phyloP scores from a whole-genome alignment of 352 stramenopile species.

The Phytophthora constricta region DNA sequence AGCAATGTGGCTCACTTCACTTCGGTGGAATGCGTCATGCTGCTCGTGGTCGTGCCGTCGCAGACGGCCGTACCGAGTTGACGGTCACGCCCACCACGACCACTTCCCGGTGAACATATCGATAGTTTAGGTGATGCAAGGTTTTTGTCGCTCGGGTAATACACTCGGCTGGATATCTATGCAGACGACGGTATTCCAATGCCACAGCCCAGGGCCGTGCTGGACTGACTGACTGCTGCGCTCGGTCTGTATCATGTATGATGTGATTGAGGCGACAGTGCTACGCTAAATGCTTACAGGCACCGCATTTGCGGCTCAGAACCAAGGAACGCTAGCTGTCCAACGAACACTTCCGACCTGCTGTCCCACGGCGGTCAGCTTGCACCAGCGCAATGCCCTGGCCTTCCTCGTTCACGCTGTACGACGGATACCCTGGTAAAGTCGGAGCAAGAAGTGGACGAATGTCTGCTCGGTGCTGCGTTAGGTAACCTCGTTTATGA shows the following conservation, averaged over 20 bases:
- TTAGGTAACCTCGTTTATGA: neutral
- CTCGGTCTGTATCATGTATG: too few relatives aligned
- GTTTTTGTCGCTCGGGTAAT: slow-evolving; percentile 25
- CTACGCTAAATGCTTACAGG: slow-evolving; percentile 4
- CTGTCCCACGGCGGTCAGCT: slow-evolving; percentile 33
- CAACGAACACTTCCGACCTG: slow-evolving; percentile 25
- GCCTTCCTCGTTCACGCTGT: slow-evolving; percentile 12
- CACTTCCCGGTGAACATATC: slow-evolving; percentile 23
- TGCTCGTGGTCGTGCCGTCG: slow-evolving; percentile 18
- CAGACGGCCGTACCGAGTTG: neutral
- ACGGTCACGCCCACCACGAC: neutral
- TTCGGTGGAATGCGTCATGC: slow-evolving; percentile 6
- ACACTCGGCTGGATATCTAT: slow-evolving; percentile 39
- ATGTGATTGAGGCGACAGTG: slow-evolving; percentile 20
- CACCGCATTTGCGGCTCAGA: slow-evolving; percentile 24
- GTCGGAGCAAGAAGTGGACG: slow-evolving; percentile 12
- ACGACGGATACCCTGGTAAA: slow-evolving; percentile 29
- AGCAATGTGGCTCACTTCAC: slow-evolving; percentile 16
- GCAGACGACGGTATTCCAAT: slow-evolving; percentile 4
- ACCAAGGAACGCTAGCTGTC: slow-evolving; percentile 21
- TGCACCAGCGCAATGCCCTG: neutral
- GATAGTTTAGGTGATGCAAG: slow-evolving; percentile 34
- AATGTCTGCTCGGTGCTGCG: slow-evolving; percentile 4
- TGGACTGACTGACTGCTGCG: neutral
- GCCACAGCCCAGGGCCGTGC: too few relatives aligned